Base-by-base conservation (phyloP, 768 basidiomycete genomes). In the Trametes gibbosa region DNA sequence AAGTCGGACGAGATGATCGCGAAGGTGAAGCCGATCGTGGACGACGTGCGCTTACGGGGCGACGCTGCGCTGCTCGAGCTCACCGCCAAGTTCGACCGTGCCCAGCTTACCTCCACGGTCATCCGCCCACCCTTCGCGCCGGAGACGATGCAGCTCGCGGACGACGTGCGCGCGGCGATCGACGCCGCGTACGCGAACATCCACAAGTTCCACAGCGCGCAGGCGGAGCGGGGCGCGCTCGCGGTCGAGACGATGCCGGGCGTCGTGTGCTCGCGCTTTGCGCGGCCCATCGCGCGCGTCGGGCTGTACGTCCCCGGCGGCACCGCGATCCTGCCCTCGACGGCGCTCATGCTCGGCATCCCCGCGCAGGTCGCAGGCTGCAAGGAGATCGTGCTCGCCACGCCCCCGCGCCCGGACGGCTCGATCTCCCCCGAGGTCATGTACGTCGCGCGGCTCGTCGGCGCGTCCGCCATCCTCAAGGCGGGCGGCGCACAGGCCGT, bases 301-400 rank as follows among this genome's bases (percentile, higher is more conserved):
- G 97, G 97, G 37, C 78, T 99, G 46, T 99, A 99, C 74, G 89
- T 99, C 2, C 97, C 97, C 1, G 97, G 97, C 27, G 97, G 97
- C 16, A 98, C 97, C 4, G 97, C 97, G 2, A 82, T 98, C 46
- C 80, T 99, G 17, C 97, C 97, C 13, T 95, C 92, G 5, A 98
- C 97, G 19, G 96, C 97, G 3, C 81, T 99, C 66, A 98, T 98
- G 95, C 85, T 99, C 19, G 96, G 96, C 59, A 89, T 98, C 27
- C 97, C 97, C 16, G 97, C 97, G 2, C 95, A 97, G 71, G 97
- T 98, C 10, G 97, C 97, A 1, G 93, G 93, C 2, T 98, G 96
- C 77, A 85, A 83, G 61, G 84, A 91, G 66, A 87, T 98, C 62
- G 90, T 98, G 39, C 80, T 99, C 59, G 95, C 97, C 5, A 98